Evolutionary conservation across 192 early-diverging fungal genomes (phyloP), one percentile per base, ranked within the genome.

Genomic region (Mortierella claussenii): DNA sequence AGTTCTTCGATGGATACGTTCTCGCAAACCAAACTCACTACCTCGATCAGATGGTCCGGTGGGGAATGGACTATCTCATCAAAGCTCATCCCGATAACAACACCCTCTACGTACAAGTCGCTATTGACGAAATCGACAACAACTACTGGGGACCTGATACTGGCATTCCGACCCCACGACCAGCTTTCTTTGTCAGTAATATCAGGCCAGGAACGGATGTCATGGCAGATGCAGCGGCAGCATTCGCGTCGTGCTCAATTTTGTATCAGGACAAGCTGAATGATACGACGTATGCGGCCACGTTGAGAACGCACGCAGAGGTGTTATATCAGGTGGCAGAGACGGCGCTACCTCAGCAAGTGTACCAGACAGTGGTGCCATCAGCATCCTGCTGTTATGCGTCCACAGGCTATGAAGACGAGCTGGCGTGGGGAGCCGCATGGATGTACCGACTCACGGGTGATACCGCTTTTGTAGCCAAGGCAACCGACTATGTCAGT

Each of bases 111-210:
- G 68, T 23, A 44, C 46, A 83, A 79, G 70, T 85, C 8, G 86
- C 84, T 7, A 30, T 68, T 11, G 66, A 46, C 27, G 50, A 68
- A 34, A 28, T 87, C 20, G 86, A 87, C 50, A 85, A 87, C 56
- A 80, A 85, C 64, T 87, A 87, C 47, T 87, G 86, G 86, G 86
- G 86, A 52, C 84, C 86, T 30, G 84, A 83, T 45, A 80, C 81
- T 20, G 27, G 33, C 13, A 85, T 89, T 32, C 86, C 86, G 23
- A 36, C 55, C 12, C 86, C 86, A 18, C 81, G 86, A 18, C 79
- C 86, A 20, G 78, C 87, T 18, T 83, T 78, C 51, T 46, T 57
- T 34, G 64, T 89, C 50, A 82, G 79, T 60, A 62, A 34, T 50
- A 80, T 67, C 23, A 37, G 46, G 10, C 79, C 79, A 45, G 87